Conservation (phyloP, 768 basidiomycete genomes). For the Lentinula boryana region DNA sequence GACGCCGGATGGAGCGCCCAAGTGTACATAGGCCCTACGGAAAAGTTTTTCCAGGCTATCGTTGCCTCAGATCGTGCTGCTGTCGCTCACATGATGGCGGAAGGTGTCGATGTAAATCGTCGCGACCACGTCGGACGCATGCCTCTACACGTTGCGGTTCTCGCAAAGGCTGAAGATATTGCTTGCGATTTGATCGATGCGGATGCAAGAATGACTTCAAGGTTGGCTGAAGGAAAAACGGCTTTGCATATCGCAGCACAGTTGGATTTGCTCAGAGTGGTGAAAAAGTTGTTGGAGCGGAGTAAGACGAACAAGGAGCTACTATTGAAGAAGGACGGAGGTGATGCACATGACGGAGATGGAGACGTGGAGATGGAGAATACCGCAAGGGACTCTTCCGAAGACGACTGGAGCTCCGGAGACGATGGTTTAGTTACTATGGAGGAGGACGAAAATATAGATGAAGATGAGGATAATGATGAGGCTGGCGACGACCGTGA, state of each 20-base stretch:
- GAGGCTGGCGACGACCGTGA: not conserved
- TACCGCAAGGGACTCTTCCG: constrained; percentile 31
- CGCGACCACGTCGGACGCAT: constrained; percentile 59
- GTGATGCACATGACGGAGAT: constrained; percentile 10
- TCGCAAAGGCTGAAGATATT: constrained; percentile 38
- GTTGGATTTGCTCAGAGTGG: constrained; percentile 31
- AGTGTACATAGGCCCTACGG: constrained; percentile 50
- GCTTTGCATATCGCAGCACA: constrained; percentile 54
- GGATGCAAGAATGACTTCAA: constrained; percentile 48
- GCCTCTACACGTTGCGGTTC: constrained; percentile 47
- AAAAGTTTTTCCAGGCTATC: constrained; percentile 54
- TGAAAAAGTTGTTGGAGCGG: constrained; percentile 45
- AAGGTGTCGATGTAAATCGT: constrained; percentile 40
- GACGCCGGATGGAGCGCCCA: constrained; percentile 61
- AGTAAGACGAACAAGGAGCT: constrained; percentile 34
- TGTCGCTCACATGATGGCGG: constrained; percentile 33
- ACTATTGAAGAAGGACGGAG: constrained; percentile 16
- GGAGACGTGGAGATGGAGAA: constrained; percentile 12
- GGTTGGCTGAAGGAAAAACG: constrained; percentile 51
- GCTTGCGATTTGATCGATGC: constrained; percentile 47
- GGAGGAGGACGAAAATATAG: constrained; percentile 20
- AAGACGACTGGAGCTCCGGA: constrained; percentile 46
- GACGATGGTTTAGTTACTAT: constrained; percentile 26
- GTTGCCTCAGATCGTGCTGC: constrained; percentile 33
- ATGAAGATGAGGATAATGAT: constrained; percentile 21